Evolutionary conservation across 2,329 filamentous ascomycete species (phyloP), one percentile per base, ranked within the genome.

Genomic region (Fusarium robinianum): DNA sequence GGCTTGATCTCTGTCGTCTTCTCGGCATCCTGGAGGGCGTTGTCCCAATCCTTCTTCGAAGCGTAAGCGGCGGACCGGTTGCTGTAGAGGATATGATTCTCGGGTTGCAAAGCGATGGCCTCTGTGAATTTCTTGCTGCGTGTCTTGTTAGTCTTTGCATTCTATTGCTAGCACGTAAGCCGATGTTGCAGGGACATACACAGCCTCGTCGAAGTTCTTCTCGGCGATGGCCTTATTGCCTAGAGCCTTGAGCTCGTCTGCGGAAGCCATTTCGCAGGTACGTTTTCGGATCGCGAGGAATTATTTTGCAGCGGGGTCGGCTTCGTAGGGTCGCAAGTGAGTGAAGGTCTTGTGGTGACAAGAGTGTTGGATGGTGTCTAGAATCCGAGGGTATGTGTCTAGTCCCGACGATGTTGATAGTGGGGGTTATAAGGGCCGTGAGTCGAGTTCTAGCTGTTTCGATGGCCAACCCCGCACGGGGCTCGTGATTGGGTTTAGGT

Each of bases 191-290:
- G 25, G 24, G 44, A 83, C 89, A 73, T 81, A 97, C 92, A 96
- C 83, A 66, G 94, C 94, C 70, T 92, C 90, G 64, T 90, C 81
- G 70, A 96, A 99, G 73, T 97, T 90, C 81, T 97, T 97, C 53
- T 89, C 90, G 57, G 90, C 87, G 72, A 99, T 99, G 72, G 95
- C 91, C 79, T 95, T 95, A 80, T 99, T 99, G 77, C 92, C 94
- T 69, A 94, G 87, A 65, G 91, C 90, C 79, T 99, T 99, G 64
- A 99, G 83, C 81, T 92, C 81, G 70, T 85, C 83, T 60, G 81
- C 81, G 51, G 78, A 79, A 62, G 79, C 71, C 80, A 83, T 83
- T 40, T 25, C 53, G 44, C 36, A 14, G 15, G 31, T 32, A 27
- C 37, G 46, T 32, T 25, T 33, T 34, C 27, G n/a, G n/a, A n/a